Base-by-base conservation (phyloP, 1,284 basidiomycete species). In the Cryptococcus sp. region DNA sequence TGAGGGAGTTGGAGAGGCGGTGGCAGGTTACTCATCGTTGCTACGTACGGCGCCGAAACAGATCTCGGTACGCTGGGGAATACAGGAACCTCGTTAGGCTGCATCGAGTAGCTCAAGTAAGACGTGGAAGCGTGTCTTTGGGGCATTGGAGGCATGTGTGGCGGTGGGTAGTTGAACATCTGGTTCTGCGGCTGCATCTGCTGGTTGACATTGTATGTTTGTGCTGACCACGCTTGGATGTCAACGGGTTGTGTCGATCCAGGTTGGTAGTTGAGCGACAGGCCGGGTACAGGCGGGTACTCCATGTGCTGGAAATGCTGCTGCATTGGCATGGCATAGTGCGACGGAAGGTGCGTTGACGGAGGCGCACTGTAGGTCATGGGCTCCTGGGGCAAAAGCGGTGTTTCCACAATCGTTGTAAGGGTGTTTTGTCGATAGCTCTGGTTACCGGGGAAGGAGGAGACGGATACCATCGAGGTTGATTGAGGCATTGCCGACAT, bases 391-490 rank as follows among this genome's bases (percentile, higher is more conserved):
- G 49, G 20, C 20, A 64, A 5, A 23, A 56, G 15, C 5, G 60
- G 62, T 4, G 62, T 67, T 25, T 64, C 61, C 15, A 61, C 54
- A 23, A 66, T 67, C 1, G 63, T 67, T 15, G 54, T 58, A 11
- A 63, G 50, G 15, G 60, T 62, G 30, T 55, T 49, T 22, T 57
- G 55, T 38, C 65, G 49, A 23, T 58, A 63, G 20, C 51, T 54
- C 23, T 52, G 50, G 16, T 49, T 41, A 16, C 51, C 30, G 20
- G 58, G 54, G 62, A 66, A 66, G 5, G 62, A 64, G 2, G 62
- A 52, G 25, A 66, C 53, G 1, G 65, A 62, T 30, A 51, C 52
- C 62, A 64, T 62, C 3, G 65, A 64, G 5, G 53, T 54, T 3
- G 65, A 64, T 13, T 53, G 56, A 17, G 65, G 65, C 56, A 60